Evolutionary conservation across 345 rosid genomes (phyloP).

Genomic region (Dimocarpus longan): DNA sequence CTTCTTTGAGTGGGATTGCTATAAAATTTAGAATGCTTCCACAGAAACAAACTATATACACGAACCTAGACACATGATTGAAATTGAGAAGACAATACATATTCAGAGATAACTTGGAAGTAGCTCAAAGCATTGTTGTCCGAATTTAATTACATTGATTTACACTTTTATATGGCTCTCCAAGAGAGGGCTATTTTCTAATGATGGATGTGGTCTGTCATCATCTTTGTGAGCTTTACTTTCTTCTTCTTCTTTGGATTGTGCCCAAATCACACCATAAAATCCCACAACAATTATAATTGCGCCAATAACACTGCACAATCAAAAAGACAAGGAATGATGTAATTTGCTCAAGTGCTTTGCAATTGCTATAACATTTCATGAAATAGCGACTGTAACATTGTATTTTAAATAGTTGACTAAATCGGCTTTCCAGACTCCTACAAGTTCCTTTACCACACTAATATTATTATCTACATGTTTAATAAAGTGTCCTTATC

Average conservation of each 20-base stretch:
- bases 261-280: conserved; percentile 59
- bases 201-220: background rate
- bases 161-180: conserved; percentile 19
- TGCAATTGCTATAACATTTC: too few relatives aligned
- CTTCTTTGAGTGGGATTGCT: too few relatives aligned
- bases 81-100: background rate
- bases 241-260: conserved; percentile 37
- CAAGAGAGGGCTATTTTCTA: conserved; percentile 32
- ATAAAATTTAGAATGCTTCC: background rate
- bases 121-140: background rate
- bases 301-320: conserved; percentile 51
- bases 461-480: too few relatives aligned
- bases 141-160: conserved; percentile 1
- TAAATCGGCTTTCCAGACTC: too few relatives aligned
- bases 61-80: background rate
- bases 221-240: background rate
- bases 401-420: too few relatives aligned
- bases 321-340: background rate
- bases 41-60: background rate
- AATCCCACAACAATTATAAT: conserved; percentile 49
- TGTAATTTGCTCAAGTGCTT: too few relatives aligned
- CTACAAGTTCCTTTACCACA: too few relatives aligned
- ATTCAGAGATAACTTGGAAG: background rate
- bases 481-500: too few relatives aligned
- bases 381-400: too few relatives aligned